Evolutionary conservation across 768 basidiomycete genomes (phyloP).

Genomic region (Boletus edulis): DNA sequence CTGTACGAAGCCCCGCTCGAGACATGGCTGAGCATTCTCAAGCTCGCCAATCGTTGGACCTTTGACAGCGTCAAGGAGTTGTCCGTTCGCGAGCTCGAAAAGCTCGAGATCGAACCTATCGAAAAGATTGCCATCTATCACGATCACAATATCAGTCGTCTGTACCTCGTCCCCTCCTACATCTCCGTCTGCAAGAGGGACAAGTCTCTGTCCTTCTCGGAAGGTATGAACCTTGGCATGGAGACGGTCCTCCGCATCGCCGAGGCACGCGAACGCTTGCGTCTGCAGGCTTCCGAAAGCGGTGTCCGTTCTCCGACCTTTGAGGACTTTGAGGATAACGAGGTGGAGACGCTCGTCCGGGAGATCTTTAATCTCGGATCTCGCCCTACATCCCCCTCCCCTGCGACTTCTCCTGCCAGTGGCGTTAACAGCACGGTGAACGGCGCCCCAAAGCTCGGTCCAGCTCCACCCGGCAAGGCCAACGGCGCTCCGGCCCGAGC

Average conservation of each 20-base stretch:
- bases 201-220: constrained; percentile 35
- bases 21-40: constrained; percentile 42
- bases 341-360: constrained; percentile 27
- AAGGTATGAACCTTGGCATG: constrained; percentile 42
- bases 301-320: constrained; percentile 32
- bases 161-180: constrained; percentile 37
- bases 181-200: constrained; percentile 35
- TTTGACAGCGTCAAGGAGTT: constrained; percentile 40
- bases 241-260: constrained; percentile 38
- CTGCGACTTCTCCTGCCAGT: constrained; percentile 4
- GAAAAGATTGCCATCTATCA: constrained; percentile 41
- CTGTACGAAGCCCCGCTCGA: constrained; percentile 38
- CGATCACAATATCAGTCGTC: constrained; percentile 30
- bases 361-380: constrained; percentile 28
- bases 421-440: constrained; percentile 12
- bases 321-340: constrained; percentile 30
- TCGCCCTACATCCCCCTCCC: constrained; percentile 25
- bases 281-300: constrained; percentile 31
- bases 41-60: constrained; percentile 38
- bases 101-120: constrained; percentile 33
- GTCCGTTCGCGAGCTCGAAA: constrained; percentile 39
- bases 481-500: constrained; percentile 21
- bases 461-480: constrained; percentile 18
- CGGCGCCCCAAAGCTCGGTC: constrained; percentile 13
- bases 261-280: constrained; percentile 40